phyloP scores from a whole-genome alignment of 805 yeast species.

The Cyberlindnera amylophila region DNA sequence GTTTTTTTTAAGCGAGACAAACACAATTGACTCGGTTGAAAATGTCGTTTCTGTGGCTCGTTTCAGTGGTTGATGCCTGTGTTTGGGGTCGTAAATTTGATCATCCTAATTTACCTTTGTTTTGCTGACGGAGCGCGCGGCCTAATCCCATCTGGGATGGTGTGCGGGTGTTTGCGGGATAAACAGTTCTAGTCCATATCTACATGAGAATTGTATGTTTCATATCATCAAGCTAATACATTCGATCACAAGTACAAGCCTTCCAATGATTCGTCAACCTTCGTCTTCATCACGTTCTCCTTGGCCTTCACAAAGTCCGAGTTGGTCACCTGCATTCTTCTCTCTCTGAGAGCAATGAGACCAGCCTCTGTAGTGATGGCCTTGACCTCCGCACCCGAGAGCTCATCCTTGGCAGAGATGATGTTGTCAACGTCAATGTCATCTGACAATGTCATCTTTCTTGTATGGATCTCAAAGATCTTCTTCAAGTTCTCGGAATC shows the following conservation, averaged over 20 bases:
- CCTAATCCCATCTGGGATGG: no score
- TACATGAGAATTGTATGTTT: no score
- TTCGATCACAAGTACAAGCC: slow-evolving; percentile 57
- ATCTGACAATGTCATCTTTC: slow-evolving; percentile 83
- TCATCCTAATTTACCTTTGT: no score
- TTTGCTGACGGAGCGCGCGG: no score
- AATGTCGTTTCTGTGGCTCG: no score
- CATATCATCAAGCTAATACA: not conserved
- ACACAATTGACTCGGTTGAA: no score
- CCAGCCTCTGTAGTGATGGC: slow-evolving; percentile 99
- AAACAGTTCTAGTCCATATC: no score
- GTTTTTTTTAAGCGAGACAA: no score
- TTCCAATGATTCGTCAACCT: slow-evolving; percentile 93
- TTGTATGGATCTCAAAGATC: slow-evolving; percentile 87
- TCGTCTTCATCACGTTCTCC: slow-evolving; percentile 93
- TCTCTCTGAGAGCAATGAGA: slow-evolving; percentile 87
- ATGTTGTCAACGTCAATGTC: slow-evolving; percentile 89
- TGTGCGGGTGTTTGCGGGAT: no score
- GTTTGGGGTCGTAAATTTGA: not conserved
- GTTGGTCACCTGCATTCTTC: slow-evolving; percentile 96
- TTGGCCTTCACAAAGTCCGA: slow-evolving; percentile 91
- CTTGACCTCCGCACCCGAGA: slow-evolving; percentile 96
- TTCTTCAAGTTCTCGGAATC: slow-evolving; percentile 90
- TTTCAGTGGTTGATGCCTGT: no score
- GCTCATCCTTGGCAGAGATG: slow-evolving; percentile 86